Conservation (phyloP, 176 grass and related monocot species). For the Microstegium vimineum region DNA sequence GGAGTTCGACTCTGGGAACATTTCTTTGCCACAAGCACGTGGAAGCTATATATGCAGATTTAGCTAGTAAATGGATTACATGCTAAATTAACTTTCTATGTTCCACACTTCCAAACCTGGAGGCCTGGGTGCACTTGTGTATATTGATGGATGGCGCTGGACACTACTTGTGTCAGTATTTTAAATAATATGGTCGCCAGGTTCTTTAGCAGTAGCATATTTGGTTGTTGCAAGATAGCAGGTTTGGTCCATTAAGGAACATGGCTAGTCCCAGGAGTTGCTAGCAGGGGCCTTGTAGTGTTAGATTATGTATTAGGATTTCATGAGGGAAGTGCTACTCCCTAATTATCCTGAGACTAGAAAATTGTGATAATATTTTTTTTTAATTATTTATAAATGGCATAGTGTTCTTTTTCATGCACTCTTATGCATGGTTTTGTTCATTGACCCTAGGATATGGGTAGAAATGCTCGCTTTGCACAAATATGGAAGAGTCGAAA, state of each 20-base stretch:
- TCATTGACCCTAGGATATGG: constrained; percentile 44
- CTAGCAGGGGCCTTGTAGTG: neutral
- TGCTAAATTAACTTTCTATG: neutral
- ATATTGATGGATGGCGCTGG: neutral
- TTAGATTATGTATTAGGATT: neutral
- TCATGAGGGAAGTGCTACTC: neutral
- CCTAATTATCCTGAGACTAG: neutral
- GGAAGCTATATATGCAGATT: neutral
- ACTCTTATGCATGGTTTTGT: constrained; percentile 16
- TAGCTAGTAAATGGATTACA: neutral
- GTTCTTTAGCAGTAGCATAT: neutral
- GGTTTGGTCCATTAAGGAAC: neutral
- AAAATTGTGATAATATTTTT: neutral
- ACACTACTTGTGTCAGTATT: neutral
- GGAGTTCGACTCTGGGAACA: neutral
- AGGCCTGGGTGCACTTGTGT: neutral
- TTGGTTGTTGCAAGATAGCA: neutral
- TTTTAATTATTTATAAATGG: neutral
- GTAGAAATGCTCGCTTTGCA: constrained; percentile 82
- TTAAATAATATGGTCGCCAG: neutral
- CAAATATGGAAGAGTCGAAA: constrained; percentile 92
- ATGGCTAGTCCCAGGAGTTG: neutral
- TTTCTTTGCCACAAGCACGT: neutral
- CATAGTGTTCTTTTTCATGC: neutral
- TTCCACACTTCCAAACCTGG: neutral